These are phyloP conservation scores for Talaromyces borbonicus DNA, from an alignment of 495 filamentous ascomycete species.

Conservation along the genomic window DNA sequence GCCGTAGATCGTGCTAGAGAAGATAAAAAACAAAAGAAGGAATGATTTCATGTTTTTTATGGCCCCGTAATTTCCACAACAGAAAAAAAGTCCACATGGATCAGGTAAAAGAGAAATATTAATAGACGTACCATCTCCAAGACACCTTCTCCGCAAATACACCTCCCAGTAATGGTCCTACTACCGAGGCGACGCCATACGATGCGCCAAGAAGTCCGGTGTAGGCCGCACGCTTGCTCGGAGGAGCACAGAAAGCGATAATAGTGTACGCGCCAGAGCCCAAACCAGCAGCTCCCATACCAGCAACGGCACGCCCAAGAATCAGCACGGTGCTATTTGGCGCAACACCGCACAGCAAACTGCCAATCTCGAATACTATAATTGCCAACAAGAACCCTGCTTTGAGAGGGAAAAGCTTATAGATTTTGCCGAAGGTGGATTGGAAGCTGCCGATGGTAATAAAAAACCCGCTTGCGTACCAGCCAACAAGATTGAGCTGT, in stretches of 20 bases:
- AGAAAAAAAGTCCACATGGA: not conserved
- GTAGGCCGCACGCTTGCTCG: slow-evolving; percentile 6
- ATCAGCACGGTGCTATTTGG: slow-evolving; percentile 55
- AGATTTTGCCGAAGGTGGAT: slow-evolving; percentile 18
- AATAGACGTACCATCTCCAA: slow-evolving; percentile 25
- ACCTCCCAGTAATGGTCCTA: slow-evolving; percentile 44
- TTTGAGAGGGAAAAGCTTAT: slow-evolving; percentile 20
- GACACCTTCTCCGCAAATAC: slow-evolving; percentile 36
- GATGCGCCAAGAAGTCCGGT: not conserved
- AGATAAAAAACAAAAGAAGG: not conserved
- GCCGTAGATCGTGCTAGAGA: not conserved
- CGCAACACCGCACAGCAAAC: slow-evolving; percentile 54
- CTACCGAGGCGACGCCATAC: not conserved
- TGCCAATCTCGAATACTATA: slow-evolving; percentile 58
- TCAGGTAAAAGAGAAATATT: not conserved
- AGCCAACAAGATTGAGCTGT: slow-evolving; percentile 13
- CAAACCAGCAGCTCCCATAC: slow-evolving; percentile 44
- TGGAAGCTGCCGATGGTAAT: slow-evolving; percentile 20
- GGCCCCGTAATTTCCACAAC: not conserved
- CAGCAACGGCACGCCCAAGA: slow-evolving; percentile 62
- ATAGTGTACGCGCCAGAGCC: slow-evolving; percentile 20
- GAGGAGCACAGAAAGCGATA: slow-evolving; percentile 21
- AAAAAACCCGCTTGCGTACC: slow-evolving; percentile 19
- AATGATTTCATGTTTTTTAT: not conserved
- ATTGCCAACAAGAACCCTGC: slow-evolving; percentile 8